Base-by-base conservation (phyloP, 2,329 filamentous ascomycete species). In the Apiospora phragmitis region DNA sequence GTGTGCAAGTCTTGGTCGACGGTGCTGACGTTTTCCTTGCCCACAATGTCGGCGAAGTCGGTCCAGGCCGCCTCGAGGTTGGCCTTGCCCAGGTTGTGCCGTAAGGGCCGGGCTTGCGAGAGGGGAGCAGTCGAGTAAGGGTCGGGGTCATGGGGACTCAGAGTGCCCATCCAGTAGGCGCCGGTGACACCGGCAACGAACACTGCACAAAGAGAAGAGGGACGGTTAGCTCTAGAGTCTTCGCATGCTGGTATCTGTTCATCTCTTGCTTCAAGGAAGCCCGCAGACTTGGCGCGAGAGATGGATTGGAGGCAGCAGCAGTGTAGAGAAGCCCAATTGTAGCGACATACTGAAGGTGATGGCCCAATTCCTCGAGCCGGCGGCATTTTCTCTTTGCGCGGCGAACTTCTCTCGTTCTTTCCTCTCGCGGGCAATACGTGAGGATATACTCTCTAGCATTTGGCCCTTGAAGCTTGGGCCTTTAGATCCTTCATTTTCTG, bases 31-130 rank as follows among this genome's bases (percentile, higher is more conserved):
- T 92, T 86, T 18, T 91, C 89, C 77, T 87, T 85, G 74, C 91
- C 91, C 4, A 92, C 86, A 67, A 92, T 86, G 69, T 85, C 85
- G 70, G 86, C 86, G 72, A 93, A 91, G 80, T 93, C 90, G n/a
- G 88, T 83, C 91, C 91, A 92, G 4, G 90, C 89, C 35, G 91
- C 89, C 81, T 92, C 88, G 76, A 93, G 86, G 77, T 92, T 91
- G 75, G 88, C 85, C 71, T 88, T 85, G 73, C 86, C 86, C 69
- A 85, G 85, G 75, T 91, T 88, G 80, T 91, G 88, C 75, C 81
- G 81, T 12, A 87, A 87, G n/a, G 85, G 78, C 38, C 76, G 82
- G 14, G 85, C 83, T 68, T 85, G 83, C 72, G 80, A 79, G 9
- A 92, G 85, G 35, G 90, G 89, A 3, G 90, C 81, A 14, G 91